Evolutionary conservation across 2,329 filamentous ascomycete species (phyloP), one percentile per base, ranked within the genome.

Genomic region (Stemphylium lycopersici): DNA sequence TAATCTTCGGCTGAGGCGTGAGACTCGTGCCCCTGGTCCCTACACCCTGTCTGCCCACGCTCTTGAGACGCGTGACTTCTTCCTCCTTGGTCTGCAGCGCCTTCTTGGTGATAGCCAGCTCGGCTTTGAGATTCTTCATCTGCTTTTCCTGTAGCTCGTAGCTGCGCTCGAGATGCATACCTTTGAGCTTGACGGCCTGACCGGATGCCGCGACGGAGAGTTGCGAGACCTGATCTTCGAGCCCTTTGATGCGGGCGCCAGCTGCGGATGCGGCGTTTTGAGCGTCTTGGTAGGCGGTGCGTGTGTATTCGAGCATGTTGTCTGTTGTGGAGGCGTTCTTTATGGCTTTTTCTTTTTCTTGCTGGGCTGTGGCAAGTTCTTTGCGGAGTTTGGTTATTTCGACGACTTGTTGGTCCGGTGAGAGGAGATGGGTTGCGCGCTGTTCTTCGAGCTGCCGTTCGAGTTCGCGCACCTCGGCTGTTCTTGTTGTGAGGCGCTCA

Each of bases 281-380:
- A 6, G 63, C 63, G 6, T 45, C 46, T 26, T 62, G 87, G 63
- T 89, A 90, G 8, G 81, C 76, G 3, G 79, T 78, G 47, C 84
- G 81, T 11, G 80, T 76, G 63, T 86, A 90, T 1, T 86, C 83
- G 22, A 81, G 75, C 3, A 86, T 83, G 12, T 68, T 56, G 11
- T 77, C 69, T 6, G 68, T 62, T 33, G 66, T 66, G 8, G 69
- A 60, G 5, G 65, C 69, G 4, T 66, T 68, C 36, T 73, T 74
- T 6, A 76, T 61, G 3, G 69, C 70, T n/a, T 61, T 58, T 10
- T 60, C 49, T 7, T 62, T 63, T 6, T 63, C 61, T 6, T 55
- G 49, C 11, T 59, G 60, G 2, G 61, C 52, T 1, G 59, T 47
- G 11, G 61, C 60, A 6, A 74, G 52, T 11, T 67, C 63, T 15